Evolutionary conservation across 495 filamentous ascomycete species (phyloP), one percentile per base, ranked within the genome.

Genomic region (Penicillium alfredii): DNA sequence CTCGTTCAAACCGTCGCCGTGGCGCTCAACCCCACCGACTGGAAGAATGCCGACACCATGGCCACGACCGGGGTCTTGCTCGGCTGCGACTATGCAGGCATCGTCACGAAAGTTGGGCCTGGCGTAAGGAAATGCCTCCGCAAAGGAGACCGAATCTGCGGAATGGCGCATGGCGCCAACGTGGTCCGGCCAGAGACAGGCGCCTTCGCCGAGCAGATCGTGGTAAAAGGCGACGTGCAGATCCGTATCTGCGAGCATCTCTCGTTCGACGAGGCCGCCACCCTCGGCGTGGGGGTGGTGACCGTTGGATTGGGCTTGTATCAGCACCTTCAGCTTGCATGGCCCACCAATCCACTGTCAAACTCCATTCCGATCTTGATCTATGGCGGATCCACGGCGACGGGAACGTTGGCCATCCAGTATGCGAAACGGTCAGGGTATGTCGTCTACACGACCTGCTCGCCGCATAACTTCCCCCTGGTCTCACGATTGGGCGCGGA

Each of bases 321-420:
- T 25, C 41, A 55, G 24, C 38, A 8, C 8, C 34, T 64, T 8
- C 20, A 26, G 8, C 15, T 64, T 7, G 33, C 43, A 3, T 30
- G 29, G n/a, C 36, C 37, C 1, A 25, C n/a, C 4, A 23, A 26
- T 10, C 39, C 41, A 4, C 30, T 28, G 0, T 13, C 22, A 18
- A 15, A 32, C 16, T 26, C 38, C 8, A 16, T 36, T 2, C 25
- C 43, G 3, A 25, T 78, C 13, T 51, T 79, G 14, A 62, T 80
- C 16, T 78, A 75, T 51, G 74, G 74, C 6, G 69, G 67, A 6
- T 62, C 56, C 4, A 64, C 66, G 0, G 57, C 62, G 4, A 77
- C 73, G 2, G 76, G 73, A 0, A 65, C 66, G 9, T 47, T 76
- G 14, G 74, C 68, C 1, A 72, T 77, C 8, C 76, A 81, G 44